Evolutionary conservation across 192 early-diverging fungal genomes (phyloP), one percentile per base, ranked within the genome.

Genomic region (Gaertneriomyces sp.): DNA sequence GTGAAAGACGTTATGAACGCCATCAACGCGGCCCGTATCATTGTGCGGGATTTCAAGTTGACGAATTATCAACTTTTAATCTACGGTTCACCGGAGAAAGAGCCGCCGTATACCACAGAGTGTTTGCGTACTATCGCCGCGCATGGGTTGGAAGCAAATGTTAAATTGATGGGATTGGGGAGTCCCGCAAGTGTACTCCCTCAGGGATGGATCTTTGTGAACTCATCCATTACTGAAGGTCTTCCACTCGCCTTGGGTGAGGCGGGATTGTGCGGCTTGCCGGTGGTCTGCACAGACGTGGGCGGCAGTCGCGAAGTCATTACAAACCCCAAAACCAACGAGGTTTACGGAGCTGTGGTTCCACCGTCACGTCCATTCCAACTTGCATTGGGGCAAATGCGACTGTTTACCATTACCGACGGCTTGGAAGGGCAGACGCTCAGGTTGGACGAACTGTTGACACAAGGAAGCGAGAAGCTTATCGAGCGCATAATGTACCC

Each of bases 1-100:
- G 76, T 79, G 2, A 79, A 79, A 25, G 77, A 79, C 49, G 65
- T 79, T 42, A 70, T 71, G 60, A 79, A 79, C 52, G 77, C 77
- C 52, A 79, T 79, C 64, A 54, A 44, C 19, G 77, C 77, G 5
- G 77, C 76, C 11, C 25, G 53, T 40, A 45, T 77, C 64, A 76
- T 79, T 55, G 77, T 79, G 3, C 77, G 76, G 19, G 77, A 79
- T 46, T 79, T 79, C 58, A 65, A 74, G 42, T 20, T 79, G 5
- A 42, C 19, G 8, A 59, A 38, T 14, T 79, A 79, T 53, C 45
- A 64, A 51, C 62, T 79, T 16, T 72, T 80, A 50, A 76, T 79
- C 33, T 79, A 79, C 58, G 77, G 77, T 4, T 76, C 72, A 19
- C 62, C 71, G 7, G 67, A 79, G 38, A 79, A 75, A 54, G 77